These are phyloP conservation scores for Daldinia grandis DNA, from an alignment of 495 filamentous ascomycete genomes.

Conservation along the genomic window DNA sequence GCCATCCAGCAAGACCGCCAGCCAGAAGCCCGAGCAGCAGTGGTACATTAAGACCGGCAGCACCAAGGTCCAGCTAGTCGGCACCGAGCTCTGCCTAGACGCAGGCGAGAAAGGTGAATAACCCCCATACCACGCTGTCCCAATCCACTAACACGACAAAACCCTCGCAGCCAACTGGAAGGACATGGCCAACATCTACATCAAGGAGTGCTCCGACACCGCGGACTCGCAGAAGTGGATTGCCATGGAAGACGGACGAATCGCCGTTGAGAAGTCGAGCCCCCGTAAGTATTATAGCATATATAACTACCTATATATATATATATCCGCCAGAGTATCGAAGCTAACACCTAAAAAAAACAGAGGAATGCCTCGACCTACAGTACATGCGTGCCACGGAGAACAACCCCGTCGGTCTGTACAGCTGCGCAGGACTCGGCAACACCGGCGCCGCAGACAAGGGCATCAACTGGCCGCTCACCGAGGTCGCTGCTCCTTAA, in stretches of 20 bases:
- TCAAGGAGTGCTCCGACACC: constrained; percentile 55
- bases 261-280: constrained; percentile 53
- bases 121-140: neutral
- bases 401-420: constrained; percentile 63
- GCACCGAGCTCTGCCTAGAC: constrained; percentile 59
- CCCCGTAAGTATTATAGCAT: constrained; percentile 47
- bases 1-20: constrained; percentile 50
- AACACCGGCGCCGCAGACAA: constrained; percentile 61
- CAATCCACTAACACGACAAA: constrained; percentile 1
- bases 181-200: constrained; percentile 58
- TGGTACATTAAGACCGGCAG: constrained; percentile 57
- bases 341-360: constrained; percentile 31
- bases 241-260: constrained; percentile 58
- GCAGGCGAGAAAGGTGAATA: constrained; percentile 56
- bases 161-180: constrained; percentile 56
- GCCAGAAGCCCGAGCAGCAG: constrained; percentile 55
- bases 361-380: constrained; percentile 62
- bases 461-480: constrained; percentile 63
- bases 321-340: neutral
- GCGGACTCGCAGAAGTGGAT: constrained; percentile 55
- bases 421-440: constrained; percentile 58
- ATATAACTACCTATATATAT: no score
- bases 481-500: constrained; percentile 46
- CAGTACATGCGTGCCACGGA: constrained; percentile 60
- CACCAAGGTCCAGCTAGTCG: constrained; percentile 57